A percentile compares a stretch with the other conserved stretches of the same genome.
These are phyloP conservation scores for Chaetomium strumarium DNA, from an alignment of 2,329 filamentous ascomycete species.

Conservation along the genomic window DNA sequence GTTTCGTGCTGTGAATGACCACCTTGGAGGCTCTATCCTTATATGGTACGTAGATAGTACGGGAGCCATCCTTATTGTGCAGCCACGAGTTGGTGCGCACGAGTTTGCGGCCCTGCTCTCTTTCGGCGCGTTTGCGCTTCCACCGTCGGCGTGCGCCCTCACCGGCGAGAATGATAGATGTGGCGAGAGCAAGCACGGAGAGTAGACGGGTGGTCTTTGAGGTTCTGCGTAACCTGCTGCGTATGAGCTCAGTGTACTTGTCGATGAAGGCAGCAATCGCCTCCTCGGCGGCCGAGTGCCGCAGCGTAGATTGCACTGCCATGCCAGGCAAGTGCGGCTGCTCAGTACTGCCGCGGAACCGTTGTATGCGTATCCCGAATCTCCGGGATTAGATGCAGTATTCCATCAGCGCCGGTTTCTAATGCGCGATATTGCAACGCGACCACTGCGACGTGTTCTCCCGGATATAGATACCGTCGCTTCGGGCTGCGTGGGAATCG, in stretches of 20 bases:
- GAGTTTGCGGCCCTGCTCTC: slow-evolving; percentile 74
- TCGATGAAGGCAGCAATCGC: slow-evolving; percentile 59
- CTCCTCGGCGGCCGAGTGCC: slow-evolving; percentile 58
- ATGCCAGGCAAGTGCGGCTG: slow-evolving; percentile 40
- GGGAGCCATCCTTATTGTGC: slow-evolving; percentile 86
- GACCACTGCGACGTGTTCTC: too few relatives aligned
- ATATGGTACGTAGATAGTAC: slow-evolving; percentile 93
- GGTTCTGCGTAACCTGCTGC: slow-evolving; percentile 53
- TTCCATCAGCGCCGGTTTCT: slow-evolving; percentile 18
- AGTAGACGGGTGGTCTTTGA: slow-evolving; percentile 68
- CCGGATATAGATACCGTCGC: too few relatives aligned
- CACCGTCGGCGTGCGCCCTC: slow-evolving; percentile 78
- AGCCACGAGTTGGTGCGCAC: slow-evolving; percentile 88
- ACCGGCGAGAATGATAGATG: slow-evolving; percentile 72
- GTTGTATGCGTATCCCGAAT: slow-evolving; percentile 12
- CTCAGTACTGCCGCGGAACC: slow-evolving; percentile 19
- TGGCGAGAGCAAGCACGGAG: slow-evolving; percentile 66
- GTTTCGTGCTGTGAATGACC: slow-evolving; percentile 82
- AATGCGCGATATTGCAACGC: not conserved
- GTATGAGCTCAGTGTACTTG: slow-evolving; percentile 50
- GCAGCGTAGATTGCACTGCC: slow-evolving; percentile 83
- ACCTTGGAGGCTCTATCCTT: slow-evolving; percentile 85
- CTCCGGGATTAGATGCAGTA: slow-evolving; percentile 13
- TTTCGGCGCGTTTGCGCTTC: slow-evolving; percentile 66
- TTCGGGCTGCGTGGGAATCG: too few relatives aligned